Conservation (phyloP, 805 yeast genomes). For the Candida sonorensis region DNA sequence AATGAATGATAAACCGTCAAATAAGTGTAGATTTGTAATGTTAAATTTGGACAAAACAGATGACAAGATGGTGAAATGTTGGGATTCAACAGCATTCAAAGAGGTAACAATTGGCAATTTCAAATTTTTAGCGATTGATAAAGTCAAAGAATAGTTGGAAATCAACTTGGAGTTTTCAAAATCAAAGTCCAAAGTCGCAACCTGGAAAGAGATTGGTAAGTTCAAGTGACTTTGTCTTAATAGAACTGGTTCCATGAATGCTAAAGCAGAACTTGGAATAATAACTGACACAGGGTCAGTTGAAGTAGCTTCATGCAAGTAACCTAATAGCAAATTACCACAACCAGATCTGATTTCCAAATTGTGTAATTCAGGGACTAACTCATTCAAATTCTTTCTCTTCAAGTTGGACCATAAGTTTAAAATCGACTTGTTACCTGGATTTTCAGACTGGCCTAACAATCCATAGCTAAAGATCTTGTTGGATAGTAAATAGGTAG, state of each 20-base stretch:
- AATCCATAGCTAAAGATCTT: slow-evolving; percentile 67
- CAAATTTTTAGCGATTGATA: slow-evolving; percentile 55
- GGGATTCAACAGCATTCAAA: slow-evolving; percentile 53
- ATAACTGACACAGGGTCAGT: slow-evolving; percentile 32
- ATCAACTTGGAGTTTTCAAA: slow-evolving; percentile 42
- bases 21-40: slow-evolving; percentile 61
- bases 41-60: slow-evolving; percentile 58
- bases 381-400: slow-evolving; percentile 45
- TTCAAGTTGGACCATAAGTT: slow-evolving; percentile 57
- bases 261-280: slow-evolving; percentile 61
- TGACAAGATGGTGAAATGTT: slow-evolving; percentile 58
- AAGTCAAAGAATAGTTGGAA: slow-evolving; percentile 57
- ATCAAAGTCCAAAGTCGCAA: slow-evolving; percentile 73
- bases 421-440: slow-evolving; percentile 43
- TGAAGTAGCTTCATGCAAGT: slow-evolving; percentile 29
- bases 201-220: slow-evolving; percentile 64
- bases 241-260: slow-evolving; percentile 60
- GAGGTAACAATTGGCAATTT: slow-evolving; percentile 69
- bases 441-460: slow-evolving; percentile 31
- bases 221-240: slow-evolving; percentile 23
- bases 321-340: slow-evolving; percentile 72
- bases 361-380: slow-evolving; percentile 54
- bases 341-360: slow-evolving; percentile 81
- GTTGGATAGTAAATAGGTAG: slow-evolving; percentile 43
- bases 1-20: slow-evolving; percentile 69